Conservation (phyloP, 306 rosid species). For the Amphicarpaea edgeworthii region DNA sequence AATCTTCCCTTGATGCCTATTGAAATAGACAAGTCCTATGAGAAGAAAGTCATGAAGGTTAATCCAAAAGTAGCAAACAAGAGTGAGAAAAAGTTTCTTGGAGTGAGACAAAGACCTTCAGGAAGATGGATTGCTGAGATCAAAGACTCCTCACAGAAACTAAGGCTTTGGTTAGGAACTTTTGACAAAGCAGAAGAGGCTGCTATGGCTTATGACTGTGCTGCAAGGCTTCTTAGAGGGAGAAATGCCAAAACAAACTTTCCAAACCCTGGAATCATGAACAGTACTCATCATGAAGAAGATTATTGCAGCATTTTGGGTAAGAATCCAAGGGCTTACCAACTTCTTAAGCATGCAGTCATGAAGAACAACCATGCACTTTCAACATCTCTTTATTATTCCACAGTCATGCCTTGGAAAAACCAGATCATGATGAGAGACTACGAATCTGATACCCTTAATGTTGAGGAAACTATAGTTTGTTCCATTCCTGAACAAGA, state of each 20-base stretch:
- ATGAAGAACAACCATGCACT: conserved; percentile 76
- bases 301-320: conserved; percentile 49
- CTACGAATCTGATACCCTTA: conserved; percentile 49
- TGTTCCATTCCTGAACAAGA: conserved; percentile 55
- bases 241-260: conserved; percentile 87
- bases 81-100: conserved; percentile 65
- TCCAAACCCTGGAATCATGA: conserved; percentile 49
- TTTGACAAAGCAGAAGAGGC: conserved; percentile 84
- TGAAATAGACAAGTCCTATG: conserved; percentile 38
- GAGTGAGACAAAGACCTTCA: conserved; percentile 93
- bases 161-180: conserved; percentile 92
- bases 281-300: conserved; percentile 55
- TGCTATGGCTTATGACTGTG: conserved; percentile 81
- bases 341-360: conserved; percentile 71
- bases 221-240: conserved; percentile 90
- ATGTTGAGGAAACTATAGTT: conserved; percentile 82
- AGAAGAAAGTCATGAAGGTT: conserved; percentile 37
- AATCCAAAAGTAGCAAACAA: conserved; percentile 42
- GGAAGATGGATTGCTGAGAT: conserved; percentile 98
- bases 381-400: conserved; percentile 45
- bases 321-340: conserved; percentile 75
- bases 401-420: conserved; percentile 45
- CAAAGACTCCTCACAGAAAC: conserved; percentile 84
- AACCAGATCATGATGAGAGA: conserved; percentile 36
- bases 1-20: conserved; percentile 30